Evolutionary conservation across 495 filamentous ascomycete species (phyloP).

Genomic region (Parachaetomium inaequale): DNA sequence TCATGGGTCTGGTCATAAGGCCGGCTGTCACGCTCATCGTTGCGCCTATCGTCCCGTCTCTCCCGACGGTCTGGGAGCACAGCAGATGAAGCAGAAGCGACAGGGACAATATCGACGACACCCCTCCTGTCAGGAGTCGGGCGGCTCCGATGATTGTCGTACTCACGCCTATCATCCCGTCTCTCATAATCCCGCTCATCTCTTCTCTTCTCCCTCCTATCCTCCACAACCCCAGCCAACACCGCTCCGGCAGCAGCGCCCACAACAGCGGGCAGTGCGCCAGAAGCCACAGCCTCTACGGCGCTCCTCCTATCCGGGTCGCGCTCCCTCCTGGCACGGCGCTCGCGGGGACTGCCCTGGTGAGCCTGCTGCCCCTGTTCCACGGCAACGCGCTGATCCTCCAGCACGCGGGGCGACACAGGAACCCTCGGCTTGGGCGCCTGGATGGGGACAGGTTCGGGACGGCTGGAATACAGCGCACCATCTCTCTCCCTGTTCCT

Average conservation of each 20-base stretch:
- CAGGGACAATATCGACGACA: slow-evolving; percentile 1
- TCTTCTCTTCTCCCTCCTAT: slow-evolving; percentile 19
- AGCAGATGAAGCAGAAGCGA: neutral
- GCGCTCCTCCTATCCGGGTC: slow-evolving; percentile 19
- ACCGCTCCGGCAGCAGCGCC: slow-evolving; percentile 47
- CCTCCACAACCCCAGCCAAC: slow-evolving; percentile 27
- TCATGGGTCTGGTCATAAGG: no score
- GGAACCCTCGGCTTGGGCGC: slow-evolving; percentile 45
- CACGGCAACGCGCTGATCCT: slow-evolving; percentile 27
- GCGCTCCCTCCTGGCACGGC: neutral
- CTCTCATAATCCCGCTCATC: slow-evolving; percentile 22
- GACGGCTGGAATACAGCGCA: slow-evolving; percentile 18
- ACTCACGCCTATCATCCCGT: slow-evolving; percentile 24
- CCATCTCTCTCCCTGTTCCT: slow-evolving; percentile 12
- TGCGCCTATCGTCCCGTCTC: no score
- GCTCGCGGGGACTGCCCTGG: slow-evolving; percentile 9
- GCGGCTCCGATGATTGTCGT: slow-evolving; percentile 18
- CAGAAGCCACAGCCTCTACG: slow-evolving; percentile 10
- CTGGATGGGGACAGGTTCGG: slow-evolving; percentile 42
- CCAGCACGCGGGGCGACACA: slow-evolving; percentile 41
- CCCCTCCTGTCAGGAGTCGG: slow-evolving; percentile 14
- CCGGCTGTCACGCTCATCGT: no score
- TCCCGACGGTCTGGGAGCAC: no score
- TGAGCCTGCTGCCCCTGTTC: slow-evolving; percentile 13
- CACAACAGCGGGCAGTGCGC: slow-evolving; percentile 14